phyloP scores from a whole-genome alignment of 345 rosid species.

The Bruguiera sexangula region DNA sequence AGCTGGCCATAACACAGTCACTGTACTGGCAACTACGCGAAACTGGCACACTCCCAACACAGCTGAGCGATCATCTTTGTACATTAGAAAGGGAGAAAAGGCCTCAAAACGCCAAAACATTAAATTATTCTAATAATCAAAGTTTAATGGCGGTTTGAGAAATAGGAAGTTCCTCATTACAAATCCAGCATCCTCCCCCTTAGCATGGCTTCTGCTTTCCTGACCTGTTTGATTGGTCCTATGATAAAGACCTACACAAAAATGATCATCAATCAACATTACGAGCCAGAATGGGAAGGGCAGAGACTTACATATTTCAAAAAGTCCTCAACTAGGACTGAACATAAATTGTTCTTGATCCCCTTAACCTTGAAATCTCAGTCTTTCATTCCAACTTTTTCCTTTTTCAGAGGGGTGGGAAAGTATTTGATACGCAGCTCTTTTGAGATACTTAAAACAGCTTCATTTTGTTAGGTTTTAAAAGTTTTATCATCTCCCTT shows the following conservation, averaged over 20 bases:
- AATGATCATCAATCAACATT: neutral
- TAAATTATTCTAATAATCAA: neutral
- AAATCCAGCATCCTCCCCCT: conserved; percentile 81
- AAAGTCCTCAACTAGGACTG: neutral
- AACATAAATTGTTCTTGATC: no score
- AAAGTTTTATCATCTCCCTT: neutral
- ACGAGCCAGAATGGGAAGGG: neutral
- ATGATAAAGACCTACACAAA: conserved; percentile 66
- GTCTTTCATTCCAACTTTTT: no score
- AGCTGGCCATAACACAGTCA: neutral
- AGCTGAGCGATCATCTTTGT: neutral
- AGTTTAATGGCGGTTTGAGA: neutral
- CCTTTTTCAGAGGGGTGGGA: no score
- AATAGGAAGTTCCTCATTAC: conserved; percentile 2
- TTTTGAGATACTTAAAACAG: neutral
- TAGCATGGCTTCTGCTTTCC: conserved; percentile 88
- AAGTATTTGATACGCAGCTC: neutral
- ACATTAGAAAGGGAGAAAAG: neutral
- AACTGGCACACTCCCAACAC: neutral
- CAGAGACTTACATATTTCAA: neutral
- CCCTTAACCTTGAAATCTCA: no score
- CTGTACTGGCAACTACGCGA: neutral
- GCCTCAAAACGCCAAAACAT: neutral
- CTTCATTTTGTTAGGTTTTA: neutral
- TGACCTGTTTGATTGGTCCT: conserved; percentile 81